These are phyloP conservation scores for Anethum foeniculum DNA, from an alignment of 140 eudicot genomes.

Conservation along the genomic window DNA sequence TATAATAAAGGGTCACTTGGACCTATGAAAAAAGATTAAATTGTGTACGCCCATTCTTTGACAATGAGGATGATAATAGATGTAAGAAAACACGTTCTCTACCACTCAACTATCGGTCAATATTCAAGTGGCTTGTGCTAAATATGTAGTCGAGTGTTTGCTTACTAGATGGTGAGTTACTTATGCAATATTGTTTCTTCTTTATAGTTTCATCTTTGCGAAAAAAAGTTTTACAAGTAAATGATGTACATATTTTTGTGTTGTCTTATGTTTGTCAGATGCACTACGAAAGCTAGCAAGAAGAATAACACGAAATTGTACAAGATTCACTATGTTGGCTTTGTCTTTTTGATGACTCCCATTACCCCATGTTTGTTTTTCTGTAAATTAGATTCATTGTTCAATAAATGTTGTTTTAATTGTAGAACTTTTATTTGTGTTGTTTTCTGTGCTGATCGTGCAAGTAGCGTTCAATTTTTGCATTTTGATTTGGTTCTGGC, in stretches of 20 bases:
- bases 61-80: neutral
- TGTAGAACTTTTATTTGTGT: neutral
- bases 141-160: constrained; percentile 37
- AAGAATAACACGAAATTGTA: too few species aligned
- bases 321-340: neutral
- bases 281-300: too few species aligned
- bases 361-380: neutral
- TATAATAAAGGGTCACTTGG: neutral
- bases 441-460: neutral
- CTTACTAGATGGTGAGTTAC: constrained; percentile 45
- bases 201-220: neutral
- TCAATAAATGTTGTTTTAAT: neutral
- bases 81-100: constrained; percentile 42
- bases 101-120: constrained; percentile 73
- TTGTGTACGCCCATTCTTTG: neutral
- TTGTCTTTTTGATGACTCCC: neutral
- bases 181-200: neutral
- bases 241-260: neutral
- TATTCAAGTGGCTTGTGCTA: constrained; percentile 36
- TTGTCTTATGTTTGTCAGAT: neutral
- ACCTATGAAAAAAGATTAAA: neutral
- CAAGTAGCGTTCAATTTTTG: too few species aligned
- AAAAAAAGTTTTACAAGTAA: neutral
- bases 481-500: too few species aligned
- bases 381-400: neutral